These are phyloP conservation scores for Backusella tuberculispora DNA, from an alignment of 192 early-diverging fungal genomes.

Conservation along the genomic window DNA sequence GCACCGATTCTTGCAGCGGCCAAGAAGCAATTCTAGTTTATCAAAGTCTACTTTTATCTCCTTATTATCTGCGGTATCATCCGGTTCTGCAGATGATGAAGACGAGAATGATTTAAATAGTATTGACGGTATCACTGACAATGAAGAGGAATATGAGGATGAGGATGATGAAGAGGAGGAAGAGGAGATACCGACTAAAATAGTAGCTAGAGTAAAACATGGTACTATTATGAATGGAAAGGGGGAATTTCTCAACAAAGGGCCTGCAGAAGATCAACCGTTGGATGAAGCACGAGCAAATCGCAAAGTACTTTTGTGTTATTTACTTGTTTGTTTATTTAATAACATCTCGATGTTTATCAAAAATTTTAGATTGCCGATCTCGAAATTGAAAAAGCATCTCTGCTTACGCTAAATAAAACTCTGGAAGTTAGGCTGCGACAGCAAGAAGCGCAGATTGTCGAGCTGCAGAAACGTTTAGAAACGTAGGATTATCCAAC, in stretches of 20 bases:
- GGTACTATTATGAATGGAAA: constrained; percentile 45
- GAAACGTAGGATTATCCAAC: constrained; percentile 21
- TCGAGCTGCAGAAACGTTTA: constrained; percentile 32
- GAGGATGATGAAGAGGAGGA: constrained; percentile 4
- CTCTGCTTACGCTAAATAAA: constrained; percentile 27
- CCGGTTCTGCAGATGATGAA: constrained; percentile 2
- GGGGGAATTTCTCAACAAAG: constrained; percentile 36
- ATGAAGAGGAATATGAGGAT: not conserved
- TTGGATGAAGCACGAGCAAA: constrained; percentile 34
- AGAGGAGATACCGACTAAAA: constrained; percentile 10
- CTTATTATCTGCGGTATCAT: constrained; percentile 11
- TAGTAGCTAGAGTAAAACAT: constrained; percentile 38
- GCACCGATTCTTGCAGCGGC: constrained; percentile 22
- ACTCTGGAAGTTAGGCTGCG: constrained; percentile 26
- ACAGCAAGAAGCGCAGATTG: constrained; percentile 27
- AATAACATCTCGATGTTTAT: not conserved
- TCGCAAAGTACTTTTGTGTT: constrained; percentile 29
- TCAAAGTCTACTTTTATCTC: constrained; percentile 27
- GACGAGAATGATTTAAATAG: constrained; percentile 28
- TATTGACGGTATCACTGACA: constrained; percentile 31
- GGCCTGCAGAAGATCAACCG: constrained; percentile 21
- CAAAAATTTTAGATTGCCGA: constrained; percentile 31
- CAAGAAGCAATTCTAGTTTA: constrained; percentile 31
- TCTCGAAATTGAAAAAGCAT: constrained; percentile 34
- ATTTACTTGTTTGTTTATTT: constrained; percentile 1